phyloP scores from a whole-genome alignment of 139 green algal species.

The Eudorina sp. region DNA sequence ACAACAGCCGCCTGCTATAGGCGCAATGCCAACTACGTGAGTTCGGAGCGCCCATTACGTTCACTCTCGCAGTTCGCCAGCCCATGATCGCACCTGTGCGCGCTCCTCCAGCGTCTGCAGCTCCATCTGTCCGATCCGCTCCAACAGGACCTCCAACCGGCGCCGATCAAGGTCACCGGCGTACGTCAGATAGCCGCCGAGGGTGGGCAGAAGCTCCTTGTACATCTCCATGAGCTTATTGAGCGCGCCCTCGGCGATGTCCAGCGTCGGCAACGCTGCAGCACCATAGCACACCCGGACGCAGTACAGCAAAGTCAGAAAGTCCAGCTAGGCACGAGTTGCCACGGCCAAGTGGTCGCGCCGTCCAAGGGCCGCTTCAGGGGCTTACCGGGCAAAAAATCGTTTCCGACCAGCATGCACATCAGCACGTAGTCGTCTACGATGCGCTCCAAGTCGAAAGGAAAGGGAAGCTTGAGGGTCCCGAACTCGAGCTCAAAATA shows the following conservation, averaged over 20 bases:
- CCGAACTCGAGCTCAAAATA: conserved; percentile 91
- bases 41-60: no score
- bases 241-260: conserved; percentile 93
- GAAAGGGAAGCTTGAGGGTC: conserved; percentile 56
- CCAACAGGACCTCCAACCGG: conserved; percentile 82
- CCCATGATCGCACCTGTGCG: conserved; percentile 73
- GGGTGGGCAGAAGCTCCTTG: conserved; percentile 84
- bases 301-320: background rate
- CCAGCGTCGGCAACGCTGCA: conserved; percentile 88
- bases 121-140: conserved; percentile 76
- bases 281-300: no score
- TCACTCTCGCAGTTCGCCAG: no score
- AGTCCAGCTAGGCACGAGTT: background rate
- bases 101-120: conserved; percentile 81
- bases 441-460: conserved; percentile 85
- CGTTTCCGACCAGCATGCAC: conserved; percentile 97
- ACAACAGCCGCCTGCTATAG: no score
- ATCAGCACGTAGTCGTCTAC: conserved; percentile 97
- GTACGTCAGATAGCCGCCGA: conserved; percentile 92
- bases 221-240: conserved; percentile 94
- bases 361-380: no score
- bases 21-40: no score
- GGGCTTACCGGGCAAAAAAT: conserved; percentile 87
- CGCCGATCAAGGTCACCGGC: conserved; percentile 77
- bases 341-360: no score